Percentiles rank a stretch among this genome's conserved stretches.
These are phyloP conservation scores for Tricholoma matsutake DNA, from an alignment of 768 basidiomycete species.

Conservation along the genomic window DNA sequence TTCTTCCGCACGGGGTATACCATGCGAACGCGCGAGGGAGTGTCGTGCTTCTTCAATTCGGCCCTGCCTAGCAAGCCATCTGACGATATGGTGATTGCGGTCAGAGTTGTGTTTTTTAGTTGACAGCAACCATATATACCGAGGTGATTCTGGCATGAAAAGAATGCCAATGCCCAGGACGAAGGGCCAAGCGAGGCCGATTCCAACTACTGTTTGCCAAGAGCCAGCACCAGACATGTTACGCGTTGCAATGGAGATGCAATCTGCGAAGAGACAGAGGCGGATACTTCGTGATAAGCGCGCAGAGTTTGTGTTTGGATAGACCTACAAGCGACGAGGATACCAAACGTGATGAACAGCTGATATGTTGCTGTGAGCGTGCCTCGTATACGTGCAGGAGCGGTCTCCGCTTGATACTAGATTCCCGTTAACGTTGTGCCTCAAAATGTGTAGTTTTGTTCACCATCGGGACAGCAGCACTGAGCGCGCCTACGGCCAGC, in stretches of 20 bases:
- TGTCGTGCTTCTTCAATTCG: slow-evolving; percentile 45
- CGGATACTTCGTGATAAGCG: not conserved
- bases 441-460: slow-evolving; percentile 2
- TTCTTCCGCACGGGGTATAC: slow-evolving; percentile 40
- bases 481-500: slow-evolving; percentile 64
- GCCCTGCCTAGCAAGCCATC: slow-evolving; percentile 55
- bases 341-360: slow-evolving; percentile 69
- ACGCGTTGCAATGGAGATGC: slow-evolving; percentile 68
- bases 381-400: slow-evolving; percentile 69
- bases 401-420: slow-evolving; percentile 69
- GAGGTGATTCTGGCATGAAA: slow-evolving; percentile 67
- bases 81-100: slow-evolving; percentile 13
- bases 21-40: slow-evolving; percentile 48
- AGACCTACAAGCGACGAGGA: slow-evolving; percentile 57
- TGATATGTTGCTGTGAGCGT: slow-evolving; percentile 62
- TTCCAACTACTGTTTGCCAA: slow-evolving; percentile 62
- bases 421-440: slow-evolving; percentile 1
- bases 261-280: slow-evolving; percentile 35
- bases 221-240: slow-evolving; percentile 41
- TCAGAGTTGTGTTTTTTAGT: not conserved
- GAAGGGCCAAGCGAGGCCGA: slow-evolving; percentile 60
- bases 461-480: slow-evolving; percentile 65
- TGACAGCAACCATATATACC: slow-evolving; percentile 25
- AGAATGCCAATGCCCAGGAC: slow-evolving; percentile 63
- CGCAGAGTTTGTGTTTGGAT: not conserved